Conservation (phyloP, 345 rosid genomes). For the Noccaea bulbosa region DNA sequence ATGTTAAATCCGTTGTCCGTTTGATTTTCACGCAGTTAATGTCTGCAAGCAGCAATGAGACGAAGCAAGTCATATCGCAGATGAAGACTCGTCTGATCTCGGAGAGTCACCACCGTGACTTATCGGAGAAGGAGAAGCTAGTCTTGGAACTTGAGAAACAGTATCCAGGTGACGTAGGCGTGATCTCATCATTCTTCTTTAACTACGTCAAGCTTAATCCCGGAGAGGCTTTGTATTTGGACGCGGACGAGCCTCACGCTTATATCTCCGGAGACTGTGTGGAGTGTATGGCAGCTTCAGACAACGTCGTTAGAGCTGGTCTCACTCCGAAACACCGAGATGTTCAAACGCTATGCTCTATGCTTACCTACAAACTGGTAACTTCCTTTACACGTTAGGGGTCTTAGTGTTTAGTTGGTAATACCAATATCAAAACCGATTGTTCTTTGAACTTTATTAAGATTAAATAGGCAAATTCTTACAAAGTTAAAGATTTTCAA, state of each 20-base stretch:
- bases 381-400: conserved; percentile 31
- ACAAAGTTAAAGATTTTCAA: no score
- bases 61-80: conserved; percentile 55
- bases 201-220: conserved; percentile 88
- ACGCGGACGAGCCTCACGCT: conserved; percentile 94
- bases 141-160: conserved; percentile 76
- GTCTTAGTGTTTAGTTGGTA: conserved; percentile 4
- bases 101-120: conserved; percentile 57
- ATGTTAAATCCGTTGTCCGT: conserved; percentile 58
- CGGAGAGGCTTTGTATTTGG: conserved; percentile 91
- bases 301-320: conserved; percentile 98
- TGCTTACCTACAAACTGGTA: conserved; percentile 96
- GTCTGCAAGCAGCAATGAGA: conserved; percentile 63
- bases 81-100: conserved; percentile 61
- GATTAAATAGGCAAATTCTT: no score
- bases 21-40: conserved; percentile 78
- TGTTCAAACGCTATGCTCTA: conserved; percentile 88
- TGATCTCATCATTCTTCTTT: conserved; percentile 79
- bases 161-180: conserved; percentile 82
- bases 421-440: not conserved
- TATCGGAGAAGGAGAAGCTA: conserved; percentile 79
- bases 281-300: conserved; percentile 98
- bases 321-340: conserved; percentile 94
- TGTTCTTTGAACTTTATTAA: no score
- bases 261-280: conserved; percentile 86